These are phyloP conservation scores for Verticillium dahliae DNA, from an alignment of 2,329 filamentous ascomycete genomes.

Conservation along the genomic window DNA sequence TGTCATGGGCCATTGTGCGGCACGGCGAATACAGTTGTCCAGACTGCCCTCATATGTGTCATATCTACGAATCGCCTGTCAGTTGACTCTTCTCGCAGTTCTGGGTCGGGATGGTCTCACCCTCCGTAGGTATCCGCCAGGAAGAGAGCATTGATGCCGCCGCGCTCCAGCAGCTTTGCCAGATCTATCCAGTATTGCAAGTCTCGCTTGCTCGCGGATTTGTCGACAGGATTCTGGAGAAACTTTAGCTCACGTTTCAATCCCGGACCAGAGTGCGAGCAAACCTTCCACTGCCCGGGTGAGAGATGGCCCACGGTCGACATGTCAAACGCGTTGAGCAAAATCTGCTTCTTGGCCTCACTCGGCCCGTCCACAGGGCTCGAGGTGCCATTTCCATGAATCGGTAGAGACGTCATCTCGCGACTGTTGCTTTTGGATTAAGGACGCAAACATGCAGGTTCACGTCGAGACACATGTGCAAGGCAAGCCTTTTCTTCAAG, in stretches of 20 bases:
- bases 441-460: neutral
- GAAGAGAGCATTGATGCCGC: constrained; percentile 58
- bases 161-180: constrained; percentile 54
- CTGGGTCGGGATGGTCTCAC: neutral
- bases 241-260: neutral
- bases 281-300: constrained; percentile 61
- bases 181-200: constrained; percentile 59
- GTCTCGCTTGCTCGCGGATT: constrained; percentile 52
- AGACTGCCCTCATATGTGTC: constrained; percentile 55
- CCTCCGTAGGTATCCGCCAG: constrained; percentile 61
- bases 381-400: neutral
- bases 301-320: constrained; percentile 57
- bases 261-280: too few relatives aligned
- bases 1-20: constrained; percentile 59
- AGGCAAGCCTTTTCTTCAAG: neutral
- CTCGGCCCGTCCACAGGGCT: neutral
- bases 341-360: constrained; percentile 26
- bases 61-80: constrained; percentile 22
- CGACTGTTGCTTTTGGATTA: too few relatives aligned
- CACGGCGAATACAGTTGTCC: constrained; percentile 54
- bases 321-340: constrained; percentile 63
- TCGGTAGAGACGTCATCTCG: constrained; percentile 5
- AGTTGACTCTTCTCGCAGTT: neutral
- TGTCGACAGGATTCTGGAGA: constrained; percentile 50
- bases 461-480: neutral